Base-by-base conservation (phyloP, 208 protist genomes). In the Leishmania major region DNA sequence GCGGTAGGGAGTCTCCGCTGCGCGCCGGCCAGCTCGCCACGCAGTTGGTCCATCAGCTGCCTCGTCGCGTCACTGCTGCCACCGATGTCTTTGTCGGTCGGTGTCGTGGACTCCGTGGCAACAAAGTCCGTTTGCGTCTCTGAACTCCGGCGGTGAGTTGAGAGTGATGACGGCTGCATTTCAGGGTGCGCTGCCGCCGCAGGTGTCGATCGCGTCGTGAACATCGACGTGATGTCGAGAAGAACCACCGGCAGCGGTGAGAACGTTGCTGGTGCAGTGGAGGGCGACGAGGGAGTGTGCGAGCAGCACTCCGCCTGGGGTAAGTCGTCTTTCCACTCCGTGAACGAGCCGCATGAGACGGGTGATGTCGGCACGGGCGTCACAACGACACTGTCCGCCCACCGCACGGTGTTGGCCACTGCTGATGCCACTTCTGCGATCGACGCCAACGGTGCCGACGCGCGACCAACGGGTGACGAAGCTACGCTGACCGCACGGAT, bases 201-300 rank as follows among this genome's bases (percentile, higher is more conserved):
- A 73, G 8, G 15, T 43, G 77, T 25, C 31, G 78, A 76, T 40
- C 78, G 57, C 25, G 67, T 60, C 17, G 83, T 87, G 37, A 87
- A 87, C 76, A 90, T 78, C 1, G 86, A 83, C 8, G 88, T 92
- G 37, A 94, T 75, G 79, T 94, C 90, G 10, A 94, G 64, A 8
- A 94, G 67, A 80, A 94, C 91, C 51, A 93, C 87, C 31, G 90
- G 90, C 40, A 78, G 43, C 17, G 28, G 13, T 49, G 57, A 64
- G 43, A 37, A 55, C 49, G 10, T 37, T 49, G 60, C n/a, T 49
- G 76, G 60, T n/a, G 76, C 40, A 17, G 8, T 37, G 40, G 22
- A 51, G 28, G 76, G n/a, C 25, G 55, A 67, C 35, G 76, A 74
- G 47, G 59, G 51, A 49, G 71, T 31, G 81, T 64, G 75, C 37